Evolutionary conservation across 208 protist genomes (phyloP), one percentile per base, ranked within the genome.

Genomic region (Trypanosoma theileri): DNA sequence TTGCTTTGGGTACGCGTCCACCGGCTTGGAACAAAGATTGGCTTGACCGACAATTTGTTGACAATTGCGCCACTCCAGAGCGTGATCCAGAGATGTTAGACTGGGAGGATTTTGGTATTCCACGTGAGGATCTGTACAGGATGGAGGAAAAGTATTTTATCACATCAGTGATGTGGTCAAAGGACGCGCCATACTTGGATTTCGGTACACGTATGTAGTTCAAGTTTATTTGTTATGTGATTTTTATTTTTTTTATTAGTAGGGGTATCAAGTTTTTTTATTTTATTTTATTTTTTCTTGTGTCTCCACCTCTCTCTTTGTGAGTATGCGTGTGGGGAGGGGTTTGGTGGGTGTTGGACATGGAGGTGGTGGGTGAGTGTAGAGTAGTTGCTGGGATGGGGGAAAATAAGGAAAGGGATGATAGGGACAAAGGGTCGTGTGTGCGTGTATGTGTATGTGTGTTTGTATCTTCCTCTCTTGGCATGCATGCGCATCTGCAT

Each of bases 71-170:
- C 21, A 93, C 80, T 60, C 91, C 91, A 10, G 88, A 96, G 75
- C 88, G 88, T 54, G 91, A 96, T 68, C 91, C 91, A 1, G 86
- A 96, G 41, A 56, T 96, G 80, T 73, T 96, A 3, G 91, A 96
- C 71, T 96, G 91, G 91, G 91, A 96, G 75, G 91, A 96, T 76
- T 92, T 96, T 79, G 91, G 91, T 58, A 96, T 96, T 57, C 88
- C 88, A 1, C 87, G 84, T 45, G 91, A 96, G 79, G 91, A 96
- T 57, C 76, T 96, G 7, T 96, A 94, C 72, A 80, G 91, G 35
- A 89, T 96, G 82, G 91, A 96, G 77, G 88, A 96, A 79, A 91
- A 92, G 72, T 96, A 94, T 76, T 96, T 96, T 69, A 84, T 96
- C 52, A 93, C 91, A 13, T 91, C 88, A 0, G 74, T 77, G 21